phyloP scores from a whole-genome alignment of 2,329 filamentous ascomycete species.

The Keithomyces neogunnii region DNA sequence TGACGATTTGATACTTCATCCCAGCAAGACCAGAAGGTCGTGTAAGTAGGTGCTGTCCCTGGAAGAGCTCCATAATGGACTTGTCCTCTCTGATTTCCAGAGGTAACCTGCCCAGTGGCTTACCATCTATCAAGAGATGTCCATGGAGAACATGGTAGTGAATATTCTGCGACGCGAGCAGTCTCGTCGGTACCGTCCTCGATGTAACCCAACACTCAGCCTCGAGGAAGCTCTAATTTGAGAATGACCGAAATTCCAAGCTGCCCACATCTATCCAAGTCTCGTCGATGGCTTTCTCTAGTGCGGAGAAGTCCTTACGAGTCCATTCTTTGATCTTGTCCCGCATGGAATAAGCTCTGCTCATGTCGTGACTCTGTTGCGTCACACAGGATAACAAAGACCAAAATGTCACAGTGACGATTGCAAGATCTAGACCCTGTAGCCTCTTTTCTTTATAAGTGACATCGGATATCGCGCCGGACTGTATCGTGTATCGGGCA shows the following conservation, averaged over 20 bases:
- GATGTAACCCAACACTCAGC: not conserved
- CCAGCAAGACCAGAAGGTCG: constrained; percentile 42
- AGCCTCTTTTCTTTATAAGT: too few relatives aligned
- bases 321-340: constrained; percentile 3
- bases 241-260: not conserved
- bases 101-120: constrained; percentile 38
- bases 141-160: constrained; percentile 26
- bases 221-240: not conserved
- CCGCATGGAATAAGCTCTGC: constrained; percentile 7
- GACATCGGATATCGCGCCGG: too few relatives aligned
- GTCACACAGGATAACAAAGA: not conserved
- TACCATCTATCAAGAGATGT: constrained; percentile 27
- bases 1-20: constrained; percentile 40
- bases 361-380: constrained; percentile 13
- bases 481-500: too few relatives aligned
- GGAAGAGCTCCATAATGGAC: constrained; percentile 43
- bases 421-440: too few relatives aligned
- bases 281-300: not conserved
- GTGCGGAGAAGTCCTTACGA: not conserved
- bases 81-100: constrained; percentile 34
- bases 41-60: constrained; percentile 39
- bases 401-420: too few relatives aligned
- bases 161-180: constrained; percentile 12
- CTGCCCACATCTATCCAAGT: not conserved
- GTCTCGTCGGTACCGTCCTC: not conserved